Base-by-base conservation (phyloP, 352 stramenopile species). In the Globisporangium cederbergense region DNA sequence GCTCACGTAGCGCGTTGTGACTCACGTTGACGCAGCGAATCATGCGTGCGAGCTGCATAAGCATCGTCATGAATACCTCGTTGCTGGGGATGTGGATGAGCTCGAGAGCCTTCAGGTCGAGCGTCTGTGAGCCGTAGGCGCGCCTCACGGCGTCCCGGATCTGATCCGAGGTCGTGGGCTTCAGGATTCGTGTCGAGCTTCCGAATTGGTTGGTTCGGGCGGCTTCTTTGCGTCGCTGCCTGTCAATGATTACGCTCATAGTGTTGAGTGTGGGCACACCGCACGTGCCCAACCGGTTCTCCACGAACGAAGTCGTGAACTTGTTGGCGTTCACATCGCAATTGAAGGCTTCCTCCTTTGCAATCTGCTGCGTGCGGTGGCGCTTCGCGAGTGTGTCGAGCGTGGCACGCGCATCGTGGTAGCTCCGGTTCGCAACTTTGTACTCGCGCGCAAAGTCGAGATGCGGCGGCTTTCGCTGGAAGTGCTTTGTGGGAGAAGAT, bases 41-140 rank as follows among this genome's bases (percentile, higher is more conserved):
- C 20, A 80, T 72, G 7, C 81, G 74, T 8, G 79, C 82, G 43
- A 93, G 70, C 58, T 93, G 84, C 40, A 88, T 43, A 46, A 91
- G 55, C 57, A 93, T 68, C 0, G 81, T 90, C n/a, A 76, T 74
- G 38, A 75, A 88, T 1, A 93, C 73, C 18, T 80, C 62, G 0
- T 62, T 42, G 14, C 36, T n/a, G 16, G 84, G 82, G 40, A 91
- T 78, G 52, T 84, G 73, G 2, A 87, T 74, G 30, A 93, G 76
- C 40, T 86, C 81, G 9, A 90, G 54, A 3, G 77, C 72, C 58
- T 89, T 91, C 3, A 93, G 61, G 36, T 93, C 78, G 28, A 93
- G 73, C 6, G 73, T 73, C 8, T 79, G 76, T 0, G 74, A 84
- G 32, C 84, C 82, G 32, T 84, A 90, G 0, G 74, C 74, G 0